Evolutionary conservation across 768 basidiomycete species (phyloP).

Genomic region (Candolleomyces efflorescens): DNA sequence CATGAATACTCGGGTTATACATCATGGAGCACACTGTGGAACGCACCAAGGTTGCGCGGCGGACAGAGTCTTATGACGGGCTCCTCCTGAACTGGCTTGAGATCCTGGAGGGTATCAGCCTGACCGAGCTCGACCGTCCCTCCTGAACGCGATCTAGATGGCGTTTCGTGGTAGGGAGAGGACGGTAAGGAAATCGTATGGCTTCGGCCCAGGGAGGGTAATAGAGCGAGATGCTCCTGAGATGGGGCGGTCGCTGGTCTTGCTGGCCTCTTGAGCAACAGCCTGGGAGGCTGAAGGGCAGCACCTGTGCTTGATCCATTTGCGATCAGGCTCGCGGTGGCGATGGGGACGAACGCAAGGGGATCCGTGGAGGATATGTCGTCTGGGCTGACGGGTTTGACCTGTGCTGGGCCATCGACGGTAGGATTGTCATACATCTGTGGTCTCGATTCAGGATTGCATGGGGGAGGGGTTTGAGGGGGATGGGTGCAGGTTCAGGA

Average conservation of each 20-base stretch:
- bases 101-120: neutral
- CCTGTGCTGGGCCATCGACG: neutral
- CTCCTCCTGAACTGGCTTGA: neutral
- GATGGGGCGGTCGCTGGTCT: conserved; percentile 4
- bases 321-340: neutral
- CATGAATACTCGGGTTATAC: neutral
- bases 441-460: neutral
- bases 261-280: neutral
- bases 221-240: conserved; percentile 1
- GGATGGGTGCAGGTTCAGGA: no score
- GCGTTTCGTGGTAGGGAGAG: conserved; percentile 3
- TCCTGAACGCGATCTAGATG: neutral
- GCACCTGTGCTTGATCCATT: neutral
- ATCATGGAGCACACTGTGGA: neutral
- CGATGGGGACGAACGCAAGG: neutral
- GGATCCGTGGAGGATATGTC: neutral
- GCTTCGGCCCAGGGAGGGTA: neutral
- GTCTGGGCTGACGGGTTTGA: neutral
- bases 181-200: conserved; percentile 8
- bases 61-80: neutral
- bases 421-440: neutral
- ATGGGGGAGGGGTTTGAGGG: no score
- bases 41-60: neutral
- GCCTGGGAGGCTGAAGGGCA: neutral
- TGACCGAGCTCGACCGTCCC: neutral